Conservation (phyloP, 371 early-diverging fungal species). For the Haplosporangium sp. region DNA sequence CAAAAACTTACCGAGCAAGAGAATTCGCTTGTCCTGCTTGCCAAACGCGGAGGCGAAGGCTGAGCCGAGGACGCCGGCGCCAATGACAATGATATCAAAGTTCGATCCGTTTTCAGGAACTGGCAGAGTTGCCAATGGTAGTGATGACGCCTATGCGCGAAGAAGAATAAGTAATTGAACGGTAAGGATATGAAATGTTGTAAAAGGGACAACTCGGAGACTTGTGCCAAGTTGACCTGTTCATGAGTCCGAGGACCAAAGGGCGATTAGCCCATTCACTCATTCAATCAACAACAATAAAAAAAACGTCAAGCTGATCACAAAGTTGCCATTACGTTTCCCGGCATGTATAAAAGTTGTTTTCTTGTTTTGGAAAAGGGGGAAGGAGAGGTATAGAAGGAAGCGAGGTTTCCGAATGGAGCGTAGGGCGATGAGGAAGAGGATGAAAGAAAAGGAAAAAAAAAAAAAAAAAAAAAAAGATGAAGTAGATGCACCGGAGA, state of each 20-base stretch:
- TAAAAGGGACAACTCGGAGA: neutral
- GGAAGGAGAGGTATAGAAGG: neutral
- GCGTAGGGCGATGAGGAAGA: too few species aligned
- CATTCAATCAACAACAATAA: neutral
- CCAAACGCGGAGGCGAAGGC: conserved; percentile 85
- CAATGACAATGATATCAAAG: conserved; percentile 87
- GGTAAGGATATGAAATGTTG: neutral
- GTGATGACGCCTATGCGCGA: conserved; percentile 25
- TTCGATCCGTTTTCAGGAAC: conserved; percentile 41
- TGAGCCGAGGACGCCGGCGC: conserved; percentile 92
- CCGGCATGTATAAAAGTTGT: conserved; percentile 28
- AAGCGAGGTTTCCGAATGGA: too few species aligned
- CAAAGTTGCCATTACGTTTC: conserved; percentile 33
- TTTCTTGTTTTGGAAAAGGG: neutral
- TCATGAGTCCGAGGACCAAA: neutral
- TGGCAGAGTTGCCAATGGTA: conserved; percentile 36
- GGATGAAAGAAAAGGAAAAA: neutral
- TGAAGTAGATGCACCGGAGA: conserved; percentile 2
- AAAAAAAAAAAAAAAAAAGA: neutral
- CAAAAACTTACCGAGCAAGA: conserved; percentile 67
- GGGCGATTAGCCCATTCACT: neutral
- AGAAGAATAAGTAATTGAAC: neutral
- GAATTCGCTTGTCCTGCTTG: conserved; percentile 74
- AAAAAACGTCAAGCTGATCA: neutral
- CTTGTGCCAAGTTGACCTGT: too few species aligned